Conservation (phyloP, 352 stramenopile species). For the Globisporangium carolinianum region DNA sequence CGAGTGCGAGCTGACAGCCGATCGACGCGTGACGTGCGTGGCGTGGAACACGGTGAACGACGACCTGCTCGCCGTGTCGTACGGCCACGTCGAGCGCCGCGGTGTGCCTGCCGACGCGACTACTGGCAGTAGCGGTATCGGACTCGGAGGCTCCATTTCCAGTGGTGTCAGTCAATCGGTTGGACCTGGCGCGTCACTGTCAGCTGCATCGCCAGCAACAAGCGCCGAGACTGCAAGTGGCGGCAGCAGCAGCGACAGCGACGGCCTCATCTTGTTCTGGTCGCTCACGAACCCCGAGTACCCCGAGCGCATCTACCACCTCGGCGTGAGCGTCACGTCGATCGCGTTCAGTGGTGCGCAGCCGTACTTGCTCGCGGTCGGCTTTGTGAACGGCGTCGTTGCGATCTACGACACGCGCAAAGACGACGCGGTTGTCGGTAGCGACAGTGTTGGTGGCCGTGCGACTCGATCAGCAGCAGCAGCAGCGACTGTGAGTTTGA, state of each 20-base stretch:
- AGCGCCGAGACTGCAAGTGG: not conserved
- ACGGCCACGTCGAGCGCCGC: conserved; percentile 27
- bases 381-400: conserved; percentile 86
- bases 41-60: conserved; percentile 85
- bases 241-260: conserved; percentile 1
- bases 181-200: not conserved
- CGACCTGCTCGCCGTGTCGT: conserved; percentile 89
- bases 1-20: conserved; percentile 48
- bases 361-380: conserved; percentile 87
- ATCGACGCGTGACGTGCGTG: conserved; percentile 62
- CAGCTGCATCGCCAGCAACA: conserved; percentile 1
- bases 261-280: conserved; percentile 91
- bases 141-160: too few species aligned
- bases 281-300: conserved; percentile 90
- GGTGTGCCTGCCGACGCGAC: not conserved
- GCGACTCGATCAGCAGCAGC: not conserved
- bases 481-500: too few species aligned
- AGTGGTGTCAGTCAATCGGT: not conserved
- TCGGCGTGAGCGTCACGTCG: conserved; percentile 73
- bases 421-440: conserved; percentile 21
- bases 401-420: conserved; percentile 88
- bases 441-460: not conserved
- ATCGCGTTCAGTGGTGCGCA: conserved; percentile 85
- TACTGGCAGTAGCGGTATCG: not conserved
- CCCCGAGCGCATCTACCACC: conserved; percentile 83